Conservation (phyloP, 441 rosid species). For the Bruguiera hainesii region DNA sequence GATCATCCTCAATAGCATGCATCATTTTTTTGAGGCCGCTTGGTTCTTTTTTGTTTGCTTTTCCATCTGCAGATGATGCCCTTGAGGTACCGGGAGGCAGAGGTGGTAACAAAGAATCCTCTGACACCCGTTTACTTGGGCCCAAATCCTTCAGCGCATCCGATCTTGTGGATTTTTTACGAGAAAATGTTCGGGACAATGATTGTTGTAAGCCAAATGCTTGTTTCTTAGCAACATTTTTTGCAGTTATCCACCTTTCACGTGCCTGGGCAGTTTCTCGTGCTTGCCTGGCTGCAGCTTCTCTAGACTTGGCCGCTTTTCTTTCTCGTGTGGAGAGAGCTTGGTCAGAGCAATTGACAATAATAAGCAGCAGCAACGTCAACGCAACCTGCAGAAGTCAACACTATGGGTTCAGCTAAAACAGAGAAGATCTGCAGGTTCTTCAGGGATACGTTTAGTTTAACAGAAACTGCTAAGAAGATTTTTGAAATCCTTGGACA, state of each 20-base stretch:
- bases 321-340: slow-evolving; percentile 72
- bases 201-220: slow-evolving; percentile 55
- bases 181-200: slow-evolving; percentile 66
- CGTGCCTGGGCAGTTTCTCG: slow-evolving; percentile 75
- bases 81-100: slow-evolving; percentile 22
- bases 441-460: background rate
- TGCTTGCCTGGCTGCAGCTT: slow-evolving; percentile 75
- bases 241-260: slow-evolving; percentile 77
- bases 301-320: slow-evolving; percentile 71
- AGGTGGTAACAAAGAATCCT: slow-evolving; percentile 23
- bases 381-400: slow-evolving; percentile 54
- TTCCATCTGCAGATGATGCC: slow-evolving; percentile 31
- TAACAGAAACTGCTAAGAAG: background rate
- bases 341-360: slow-evolving; percentile 95
- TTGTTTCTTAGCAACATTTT: slow-evolving; percentile 60
- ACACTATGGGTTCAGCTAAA: slow-evolving; percentile 2
- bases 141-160: slow-evolving; percentile 39
- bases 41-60: slow-evolving; percentile 38
- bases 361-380: slow-evolving; percentile 60
- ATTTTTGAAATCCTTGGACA: background rate
- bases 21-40: slow-evolving; percentile 35
- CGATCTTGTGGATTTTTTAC: slow-evolving; percentile 32
- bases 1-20: slow-evolving; percentile 30
- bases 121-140: slow-evolving; percentile 25
- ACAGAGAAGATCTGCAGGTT: background rate